Base-by-base conservation (phyloP, 192 early-diverging fungal genomes). In the Cetraspora pellucida region DNA sequence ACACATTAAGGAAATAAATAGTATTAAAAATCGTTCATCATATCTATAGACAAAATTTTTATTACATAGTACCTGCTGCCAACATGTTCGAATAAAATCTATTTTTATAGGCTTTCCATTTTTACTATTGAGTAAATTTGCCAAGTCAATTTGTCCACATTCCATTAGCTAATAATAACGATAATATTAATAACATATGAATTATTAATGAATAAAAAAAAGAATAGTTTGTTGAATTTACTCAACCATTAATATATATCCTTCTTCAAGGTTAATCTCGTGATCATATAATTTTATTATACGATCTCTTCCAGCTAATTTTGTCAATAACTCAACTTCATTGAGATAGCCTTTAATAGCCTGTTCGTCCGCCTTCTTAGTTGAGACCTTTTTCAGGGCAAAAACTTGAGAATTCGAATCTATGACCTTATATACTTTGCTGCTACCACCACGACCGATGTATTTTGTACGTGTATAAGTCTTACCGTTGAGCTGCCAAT, bases 381-480 rank as follows among this genome's bases (percentile, higher is more conserved):
- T 89, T 21, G 92, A 88, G 10, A 96, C 96, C 59, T 89, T 92
- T 77, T 97, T 97, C 28, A 97, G 81, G 2, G 95, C 95, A 78
- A 85, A 91, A 13, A 94, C 85, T 72, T 89, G 84, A 58, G 84
- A 80, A 71, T 88, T 87, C 16, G 80, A 74, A 23, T 90, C 82
- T 79, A 94, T 84, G 5, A 95, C 94, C 76, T 92, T 96, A 85
- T 90, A 97, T 11, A 98, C 97, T 82, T 93, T 96, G 69, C 91
- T 91, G 55, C 89, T 93, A 44, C 95, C 97, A 23, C 97, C 97
- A 13, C 89, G 85, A 1, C 96, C 97, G 10, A 96, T 89, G 14
- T n/a, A 2, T 21, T 28, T 30, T 28, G n/a, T 14, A 44, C 28
- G 28, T 9, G 14, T 65, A 19, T 65, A 65, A 10, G 37, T 2